phyloP scores from a whole-genome alignment of 139 green algal species.

The Chlamydomonas schloesseri region DNA sequence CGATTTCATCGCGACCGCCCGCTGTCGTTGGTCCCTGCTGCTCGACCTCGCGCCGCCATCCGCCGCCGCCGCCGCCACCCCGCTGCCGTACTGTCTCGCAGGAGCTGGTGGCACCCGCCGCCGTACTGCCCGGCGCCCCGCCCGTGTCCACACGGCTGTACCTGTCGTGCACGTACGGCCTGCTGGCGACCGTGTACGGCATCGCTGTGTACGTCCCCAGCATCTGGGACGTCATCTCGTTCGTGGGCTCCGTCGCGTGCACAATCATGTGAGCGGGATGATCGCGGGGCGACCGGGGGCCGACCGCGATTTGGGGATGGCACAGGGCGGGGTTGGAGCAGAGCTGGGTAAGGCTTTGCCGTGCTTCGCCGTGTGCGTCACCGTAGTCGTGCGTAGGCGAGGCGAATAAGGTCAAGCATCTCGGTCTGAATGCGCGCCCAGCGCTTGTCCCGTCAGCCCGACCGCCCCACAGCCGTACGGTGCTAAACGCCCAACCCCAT shows the following conservation, averaged over 20 bases:
- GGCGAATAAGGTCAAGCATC: too few relatives aligned
- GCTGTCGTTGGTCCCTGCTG: background rate
- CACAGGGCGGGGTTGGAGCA: too few relatives aligned
- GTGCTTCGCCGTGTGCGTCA: too few relatives aligned
- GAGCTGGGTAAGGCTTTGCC: too few relatives aligned
- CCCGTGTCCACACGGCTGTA: slow-evolving; percentile 6
- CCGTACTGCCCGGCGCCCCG: background rate
- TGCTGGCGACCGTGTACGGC: slow-evolving; percentile 9
- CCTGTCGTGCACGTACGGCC: slow-evolving; percentile 7
- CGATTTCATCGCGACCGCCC: too few relatives aligned
- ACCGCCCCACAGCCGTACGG: too few relatives aligned
- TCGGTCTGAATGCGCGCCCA: too few relatives aligned
- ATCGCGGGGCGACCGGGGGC: too few relatives aligned
- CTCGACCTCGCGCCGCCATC: background rate
- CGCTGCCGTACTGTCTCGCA: background rate
- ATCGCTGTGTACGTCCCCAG: background rate
- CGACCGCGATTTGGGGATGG: too few relatives aligned
- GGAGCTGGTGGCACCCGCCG: slow-evolving; percentile 7
- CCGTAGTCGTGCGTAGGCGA: too few relatives aligned
- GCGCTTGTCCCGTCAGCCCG: too few relatives aligned
- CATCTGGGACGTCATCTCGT: background rate
- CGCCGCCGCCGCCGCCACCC: background rate
- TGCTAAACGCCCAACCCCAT: too few relatives aligned
- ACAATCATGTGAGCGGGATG: background rate
- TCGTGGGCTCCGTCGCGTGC: background rate